Base-by-base conservation (phyloP, 768 basidiomycete species). In the Boletus barrowsii region DNA sequence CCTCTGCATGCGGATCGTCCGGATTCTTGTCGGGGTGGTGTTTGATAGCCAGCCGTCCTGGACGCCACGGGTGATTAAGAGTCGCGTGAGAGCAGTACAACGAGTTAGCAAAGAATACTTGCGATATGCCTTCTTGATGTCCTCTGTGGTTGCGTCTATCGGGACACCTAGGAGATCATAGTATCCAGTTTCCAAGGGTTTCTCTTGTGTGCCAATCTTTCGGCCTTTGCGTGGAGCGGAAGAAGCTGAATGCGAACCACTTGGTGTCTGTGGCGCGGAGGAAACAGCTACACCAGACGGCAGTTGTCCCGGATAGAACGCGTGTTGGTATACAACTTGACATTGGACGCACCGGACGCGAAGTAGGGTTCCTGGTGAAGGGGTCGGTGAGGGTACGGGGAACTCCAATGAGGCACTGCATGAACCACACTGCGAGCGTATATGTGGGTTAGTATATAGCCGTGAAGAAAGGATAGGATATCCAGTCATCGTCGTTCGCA, bases 11-110 rank as follows among this genome's bases (percentile, higher is more conserved):
- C 0, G 90, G 92, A 69, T 94, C 92, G 63, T 88, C 84, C 1
- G 83, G 90, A 66, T 95, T 93, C 78, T 94, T 94, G 79, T 94
- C 92, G 0, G 92, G 92, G 68, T 93, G 92, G 63, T 87, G 84
- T 70, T 93, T 93, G 72, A 96, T 93, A 3, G 93, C 93, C 47
- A 92, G 77, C 7, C 87, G 82, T 42, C 89, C 87, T 90, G 51
- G 24, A 49, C 24, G 39, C 51, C 50, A 36, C 29, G 20, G 32
- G 18, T 22, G 42, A 32, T 32, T 57, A 40, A 55, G 43, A n/a
- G 48, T 44, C 24, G 11, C 24, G 35, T 13, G 26, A 3, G 18
- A 10, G 17, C 5, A n/a, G n/a, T 3, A 32, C 13, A 24, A 10
- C 10, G 14, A 22, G 15, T 5, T 0, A 40, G n/a, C 10, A 13